Conservation (phyloP, 495 filamentous ascomycete species). For the Penicillium silybi region DNA sequence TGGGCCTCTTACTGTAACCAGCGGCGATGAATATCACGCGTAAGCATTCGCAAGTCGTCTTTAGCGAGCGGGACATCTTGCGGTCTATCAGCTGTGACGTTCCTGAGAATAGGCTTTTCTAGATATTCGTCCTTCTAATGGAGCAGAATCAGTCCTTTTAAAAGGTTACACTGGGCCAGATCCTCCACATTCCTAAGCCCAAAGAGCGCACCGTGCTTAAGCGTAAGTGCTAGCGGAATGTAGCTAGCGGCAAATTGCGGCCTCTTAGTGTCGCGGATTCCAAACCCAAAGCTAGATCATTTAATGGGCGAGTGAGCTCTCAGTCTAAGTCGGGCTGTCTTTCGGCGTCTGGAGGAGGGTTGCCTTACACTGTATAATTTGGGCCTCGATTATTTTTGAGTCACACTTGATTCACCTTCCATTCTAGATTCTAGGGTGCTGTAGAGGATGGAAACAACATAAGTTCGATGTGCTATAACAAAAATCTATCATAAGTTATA, state of each 20-base stretch:
- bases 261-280: slow-evolving; percentile 16
- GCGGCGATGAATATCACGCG: slow-evolving; percentile 10
- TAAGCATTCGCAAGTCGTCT: slow-evolving; percentile 10
- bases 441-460: slow-evolving; percentile 8
- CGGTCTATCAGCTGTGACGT: slow-evolving; percentile 17
- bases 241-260: slow-evolving; percentile 17
- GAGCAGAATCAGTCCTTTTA: slow-evolving; percentile 4
- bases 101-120: slow-evolving; percentile 18
- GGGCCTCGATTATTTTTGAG: slow-evolving; percentile 13
- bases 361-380: slow-evolving; percentile 15
- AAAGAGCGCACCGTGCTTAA: slow-evolving; percentile 15
- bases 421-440: slow-evolving; percentile 6
- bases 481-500: no score
- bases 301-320: slow-evolving; percentile 1
- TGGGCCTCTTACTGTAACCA: slow-evolving; percentile 8
- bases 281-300: slow-evolving; percentile 16
- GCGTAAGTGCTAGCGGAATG: slow-evolving; percentile 14
- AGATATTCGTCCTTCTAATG: slow-evolving; percentile 17
- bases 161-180: slow-evolving; percentile 13
- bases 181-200: slow-evolving; percentile 12
- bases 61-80: slow-evolving; percentile 16
- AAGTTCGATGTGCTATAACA: no score
- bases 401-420: slow-evolving; percentile 14
- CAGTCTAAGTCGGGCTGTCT: background rate
- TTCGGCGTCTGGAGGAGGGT: background rate